Percentiles rank a stretch among this genome's conserved stretches.
These are phyloP conservation scores for Allantophomopsis cytisporea DNA, from an alignment of 2,329 filamentous ascomycete species.

Conservation along the genomic window DNA sequence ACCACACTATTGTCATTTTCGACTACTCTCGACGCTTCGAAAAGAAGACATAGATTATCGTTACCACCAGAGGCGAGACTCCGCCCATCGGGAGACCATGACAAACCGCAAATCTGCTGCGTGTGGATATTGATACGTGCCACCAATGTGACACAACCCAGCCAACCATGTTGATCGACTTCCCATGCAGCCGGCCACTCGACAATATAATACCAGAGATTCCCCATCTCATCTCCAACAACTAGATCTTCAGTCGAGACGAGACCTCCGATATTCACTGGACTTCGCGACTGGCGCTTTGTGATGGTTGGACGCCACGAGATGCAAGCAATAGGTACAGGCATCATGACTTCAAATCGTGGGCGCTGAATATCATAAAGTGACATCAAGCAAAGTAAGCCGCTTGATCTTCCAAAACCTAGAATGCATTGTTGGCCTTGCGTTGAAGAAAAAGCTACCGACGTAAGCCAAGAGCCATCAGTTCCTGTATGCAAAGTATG, in stretches of 20 bases:
- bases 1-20: conserved; percentile 7
- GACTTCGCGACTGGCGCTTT: conserved; percentile 35
- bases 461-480: conserved; percentile 55
- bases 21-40: conserved; percentile 32
- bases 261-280: conserved; percentile 24
- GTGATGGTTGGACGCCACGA: conserved; percentile 60
- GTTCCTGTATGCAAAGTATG: conserved; percentile 32
- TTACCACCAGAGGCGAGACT: conserved; percentile 83
- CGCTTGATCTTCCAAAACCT: conserved; percentile 70
- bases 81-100: conserved; percentile 67
- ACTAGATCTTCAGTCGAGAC: conserved; percentile 71
- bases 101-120: conserved; percentile 87
- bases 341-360: conserved; percentile 64
- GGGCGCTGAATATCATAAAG: conserved; percentile 51
- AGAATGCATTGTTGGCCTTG: conserved; percentile 67
- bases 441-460: conserved; percentile 77
- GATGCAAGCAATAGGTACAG: conserved; percentile 62
- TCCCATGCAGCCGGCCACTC: conserved; percentile 67
- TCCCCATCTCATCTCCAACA: conserved; percentile 72
- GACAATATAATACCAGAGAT: conserved; percentile 76
- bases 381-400: conserved; percentile 66
- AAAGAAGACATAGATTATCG: conserved; percentile 79
- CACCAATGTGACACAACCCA: conserved; percentile 64
- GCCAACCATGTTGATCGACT: conserved; percentile 53
- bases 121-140: conserved; percentile 66